Evolutionary conservation across 805 yeast genomes (phyloP).

Genomic region (Ogataea ramenticola): DNA sequence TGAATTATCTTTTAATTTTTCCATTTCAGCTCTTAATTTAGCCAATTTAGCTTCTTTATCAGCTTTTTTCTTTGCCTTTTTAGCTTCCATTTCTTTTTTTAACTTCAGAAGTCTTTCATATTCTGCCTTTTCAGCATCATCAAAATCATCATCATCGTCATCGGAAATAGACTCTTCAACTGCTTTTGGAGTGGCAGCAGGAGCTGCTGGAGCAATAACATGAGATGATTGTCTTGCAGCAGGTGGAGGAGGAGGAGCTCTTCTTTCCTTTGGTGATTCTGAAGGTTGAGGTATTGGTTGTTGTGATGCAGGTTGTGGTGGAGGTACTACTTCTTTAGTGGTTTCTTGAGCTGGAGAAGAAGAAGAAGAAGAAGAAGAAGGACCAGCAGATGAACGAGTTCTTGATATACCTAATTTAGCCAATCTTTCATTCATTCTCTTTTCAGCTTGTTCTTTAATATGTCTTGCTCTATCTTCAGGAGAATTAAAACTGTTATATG

Average conservation of each 20-base stretch:
- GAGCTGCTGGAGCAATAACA: neutral
- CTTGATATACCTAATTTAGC: slow-evolving; percentile 71
- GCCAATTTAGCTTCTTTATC: slow-evolving; percentile 58
- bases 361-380: slow-evolving; percentile 13
- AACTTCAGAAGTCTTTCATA: slow-evolving; percentile 39
- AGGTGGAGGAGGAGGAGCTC: slow-evolving; percentile 15
- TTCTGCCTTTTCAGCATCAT: slow-evolving; percentile 39
- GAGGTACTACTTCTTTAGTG: slow-evolving; percentile 1
- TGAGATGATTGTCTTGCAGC: slow-evolving; percentile 11
- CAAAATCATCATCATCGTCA: slow-evolving; percentile 15
- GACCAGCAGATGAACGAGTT: slow-evolving; percentile 13
- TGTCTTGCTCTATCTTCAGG: slow-evolving; percentile 71
- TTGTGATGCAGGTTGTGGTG: too few species aligned
- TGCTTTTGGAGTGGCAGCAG: slow-evolving; percentile 3
- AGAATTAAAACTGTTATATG: slow-evolving; percentile 14
- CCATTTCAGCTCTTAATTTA: slow-evolving; percentile 52
- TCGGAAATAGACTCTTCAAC: slow-evolving; percentile 7
- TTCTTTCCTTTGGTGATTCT: slow-evolving; percentile 3
- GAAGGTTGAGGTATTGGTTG: slow-evolving; percentile 2
- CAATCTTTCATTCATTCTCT: slow-evolving; percentile 77
- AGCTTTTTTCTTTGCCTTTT: slow-evolving; percentile 40
- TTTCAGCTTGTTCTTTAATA: slow-evolving; percentile 74
- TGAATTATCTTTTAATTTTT: slow-evolving; percentile 30
- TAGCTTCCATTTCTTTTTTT: slow-evolving; percentile 38
- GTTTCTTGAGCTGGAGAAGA: slow-evolving; percentile 8